Evolutionary conservation across 768 basidiomycete genomes (phyloP).

Genomic region (Suillus luteus): DNA sequence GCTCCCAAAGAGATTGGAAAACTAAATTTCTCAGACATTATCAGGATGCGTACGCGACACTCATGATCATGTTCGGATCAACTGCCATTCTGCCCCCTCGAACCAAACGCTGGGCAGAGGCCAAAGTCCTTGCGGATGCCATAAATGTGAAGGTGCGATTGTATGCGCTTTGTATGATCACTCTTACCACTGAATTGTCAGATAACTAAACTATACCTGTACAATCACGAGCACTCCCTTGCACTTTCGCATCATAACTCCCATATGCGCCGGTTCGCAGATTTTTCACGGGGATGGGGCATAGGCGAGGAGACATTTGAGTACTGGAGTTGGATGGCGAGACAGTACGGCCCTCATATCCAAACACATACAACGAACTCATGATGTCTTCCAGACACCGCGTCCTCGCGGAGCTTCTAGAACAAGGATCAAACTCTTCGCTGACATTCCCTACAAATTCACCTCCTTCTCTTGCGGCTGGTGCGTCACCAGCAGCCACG

Average conservation of each 20-base stretch:
- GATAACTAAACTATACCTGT: slow-evolving; percentile 90
- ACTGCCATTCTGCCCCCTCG: slow-evolving; percentile 85
- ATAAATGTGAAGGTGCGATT: slow-evolving; percentile 82
- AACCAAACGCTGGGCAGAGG: slow-evolving; percentile 98
- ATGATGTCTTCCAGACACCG: slow-evolving; percentile 60
- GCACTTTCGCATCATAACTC: slow-evolving; percentile 82
- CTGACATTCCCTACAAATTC: slow-evolving; percentile 62
- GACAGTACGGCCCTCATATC: slow-evolving; percentile 62
- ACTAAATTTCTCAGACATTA: slow-evolving; percentile 65
- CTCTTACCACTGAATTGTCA: slow-evolving; percentile 30
- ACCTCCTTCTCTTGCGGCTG: slow-evolving; percentile 38
- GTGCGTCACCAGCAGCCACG: slow-evolving; percentile 28
- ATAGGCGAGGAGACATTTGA: slow-evolving; percentile 97
- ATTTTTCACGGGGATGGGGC: slow-evolving; percentile 89
- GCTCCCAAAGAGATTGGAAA: slow-evolving; percentile 14
- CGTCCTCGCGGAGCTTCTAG: slow-evolving; percentile 86
- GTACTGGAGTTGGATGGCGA: slow-evolving; percentile 95
- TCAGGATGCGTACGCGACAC: slow-evolving; percentile 85
- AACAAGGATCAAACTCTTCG: slow-evolving; percentile 70
- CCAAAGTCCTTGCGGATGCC: slow-evolving; percentile 94
- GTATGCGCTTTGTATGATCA: not conserved
- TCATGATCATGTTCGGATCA: slow-evolving; percentile 88
- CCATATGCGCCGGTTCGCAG: slow-evolving; percentile 83
- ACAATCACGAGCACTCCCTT: slow-evolving; percentile 82
- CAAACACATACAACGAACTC: not conserved